Percentiles rank a stretch among this genome's conserved stretches.
These are phyloP conservation scores for Bipolaris sorokiniana DNA, from an alignment of 2,329 filamentous ascomycete species.

Conservation along the genomic window DNA sequence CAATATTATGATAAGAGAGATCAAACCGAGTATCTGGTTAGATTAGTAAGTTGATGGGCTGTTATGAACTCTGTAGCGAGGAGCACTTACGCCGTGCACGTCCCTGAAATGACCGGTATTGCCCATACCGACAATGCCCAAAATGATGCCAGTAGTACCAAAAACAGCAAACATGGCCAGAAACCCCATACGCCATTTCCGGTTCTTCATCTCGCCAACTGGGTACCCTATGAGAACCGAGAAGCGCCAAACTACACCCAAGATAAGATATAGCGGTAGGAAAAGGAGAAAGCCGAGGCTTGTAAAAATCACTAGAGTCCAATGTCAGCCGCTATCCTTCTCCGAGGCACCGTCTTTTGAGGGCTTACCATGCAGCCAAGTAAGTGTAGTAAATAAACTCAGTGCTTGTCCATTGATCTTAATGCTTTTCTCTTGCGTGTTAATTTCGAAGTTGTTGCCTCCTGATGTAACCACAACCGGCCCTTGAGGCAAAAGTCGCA, in stretches of 20 bases:
- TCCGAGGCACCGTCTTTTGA: not conserved
- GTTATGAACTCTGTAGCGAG: not conserved
- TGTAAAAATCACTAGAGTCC: constrained; percentile 24
- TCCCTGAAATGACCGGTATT: constrained; percentile 32
- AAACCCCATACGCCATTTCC: constrained; percentile 34
- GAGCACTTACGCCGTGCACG: constrained; percentile 29
- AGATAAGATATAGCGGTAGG: constrained; percentile 34
- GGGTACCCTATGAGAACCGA: constrained; percentile 33
- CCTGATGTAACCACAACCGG: constrained; percentile 32
- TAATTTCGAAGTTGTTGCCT: constrained; percentile 34
- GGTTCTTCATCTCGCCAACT: constrained; percentile 31
- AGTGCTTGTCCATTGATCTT: constrained; percentile 31
- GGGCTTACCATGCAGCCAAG: constrained; percentile 31
- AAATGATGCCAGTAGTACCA: constrained; percentile 24
- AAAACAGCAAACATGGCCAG: constrained; percentile 26
- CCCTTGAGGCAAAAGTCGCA: constrained; percentile 28
- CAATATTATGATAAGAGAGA: constrained; percentile 27
- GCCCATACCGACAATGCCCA: constrained; percentile 37
- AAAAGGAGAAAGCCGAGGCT: constrained; percentile 34
- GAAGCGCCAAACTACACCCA: constrained; percentile 35
- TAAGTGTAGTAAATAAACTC: constrained; percentile 27
- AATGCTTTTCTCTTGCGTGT: constrained; percentile 23
- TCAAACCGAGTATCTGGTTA: constrained; percentile 32
- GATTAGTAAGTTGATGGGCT: not conserved
- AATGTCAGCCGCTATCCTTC: not conserved